Percentiles rank a stretch among this genome's conserved stretches.
Conservation (phyloP, 768 basidiomycete species). For the Mycena galericulata region DNA sequence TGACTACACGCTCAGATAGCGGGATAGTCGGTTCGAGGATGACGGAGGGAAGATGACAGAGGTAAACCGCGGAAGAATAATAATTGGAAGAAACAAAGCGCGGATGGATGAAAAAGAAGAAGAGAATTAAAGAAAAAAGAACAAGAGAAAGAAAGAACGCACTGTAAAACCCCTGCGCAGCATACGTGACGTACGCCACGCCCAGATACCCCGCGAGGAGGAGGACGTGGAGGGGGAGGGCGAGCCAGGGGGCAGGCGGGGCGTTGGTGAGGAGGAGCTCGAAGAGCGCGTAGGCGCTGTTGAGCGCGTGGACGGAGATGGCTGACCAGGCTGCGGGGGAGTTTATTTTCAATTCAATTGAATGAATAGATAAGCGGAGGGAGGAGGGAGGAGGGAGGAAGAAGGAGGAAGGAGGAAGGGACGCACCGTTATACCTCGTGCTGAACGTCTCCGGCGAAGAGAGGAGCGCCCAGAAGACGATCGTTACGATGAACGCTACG, state of each 20-base stretch:
- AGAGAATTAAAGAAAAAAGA: not conserved
- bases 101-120: not conserved
- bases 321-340: constrained; percentile 63
- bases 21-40: too few relatives aligned
- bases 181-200: constrained; percentile 75
- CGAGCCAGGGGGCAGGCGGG: constrained; percentile 64
- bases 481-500: constrained; percentile 72
- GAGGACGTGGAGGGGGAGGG: constrained; percentile 59
- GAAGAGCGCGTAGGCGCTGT: constrained; percentile 65
- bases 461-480: constrained; percentile 72
- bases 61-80: too few relatives aligned
- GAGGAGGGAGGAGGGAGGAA: not conserved
- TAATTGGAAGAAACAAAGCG: not conserved
- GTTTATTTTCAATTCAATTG: too few relatives aligned
- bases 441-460: constrained; percentile 55
- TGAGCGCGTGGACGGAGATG: constrained; percentile 71
- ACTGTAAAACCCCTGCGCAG: constrained; percentile 75
- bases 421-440: constrained; percentile 54
- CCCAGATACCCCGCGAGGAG: constrained; percentile 69
- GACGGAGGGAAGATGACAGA: too few relatives aligned
- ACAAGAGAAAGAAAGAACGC: constrained; percentile 38
- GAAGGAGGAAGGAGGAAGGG: not conserved
- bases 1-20: too few relatives aligned
- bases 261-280: constrained; percentile 69
- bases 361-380: constrained; percentile 21